Evolutionary conservation across 2,329 filamentous ascomycete species (phyloP).

Genomic region (Microcyclosporella mali): DNA sequence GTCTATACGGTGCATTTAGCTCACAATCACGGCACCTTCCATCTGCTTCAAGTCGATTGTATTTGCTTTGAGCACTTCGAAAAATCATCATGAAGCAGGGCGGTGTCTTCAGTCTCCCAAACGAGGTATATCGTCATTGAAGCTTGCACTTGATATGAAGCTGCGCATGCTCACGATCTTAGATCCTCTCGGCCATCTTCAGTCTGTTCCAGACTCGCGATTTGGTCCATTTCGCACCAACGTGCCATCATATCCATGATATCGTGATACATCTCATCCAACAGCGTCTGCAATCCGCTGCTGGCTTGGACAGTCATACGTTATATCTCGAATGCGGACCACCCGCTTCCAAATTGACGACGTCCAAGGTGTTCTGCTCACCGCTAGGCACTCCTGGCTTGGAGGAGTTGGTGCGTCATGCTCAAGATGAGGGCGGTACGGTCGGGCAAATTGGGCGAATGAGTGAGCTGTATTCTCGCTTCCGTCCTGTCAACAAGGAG

Average conservation of each 20-base stretch:
- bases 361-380: conserved; percentile 63
- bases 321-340: conserved; percentile 75
- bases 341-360: conserved; percentile 60
- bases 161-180: conserved; percentile 2
- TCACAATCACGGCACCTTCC: too few species aligned
- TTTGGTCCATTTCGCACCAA: conserved; percentile 49
- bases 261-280: conserved; percentile 59
- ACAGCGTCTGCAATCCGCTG: conserved; percentile 54
- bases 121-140: conserved; percentile 27
- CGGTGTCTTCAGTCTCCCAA: conserved; percentile 28
- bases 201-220: conserved; percentile 36
- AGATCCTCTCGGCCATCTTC: conserved; percentile 42
- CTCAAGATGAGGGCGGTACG: conserved; percentile 31
- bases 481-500: conserved; percentile 57
- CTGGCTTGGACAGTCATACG: conserved; percentile 55
- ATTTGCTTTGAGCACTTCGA: conserved; percentile 4
- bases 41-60: too few species aligned
- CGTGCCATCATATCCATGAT: conserved; percentile 59
- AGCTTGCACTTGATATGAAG: background rate
- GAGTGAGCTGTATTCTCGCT: conserved; percentile 60
- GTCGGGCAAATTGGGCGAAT: conserved; percentile 47
- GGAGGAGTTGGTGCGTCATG: conserved; percentile 32
- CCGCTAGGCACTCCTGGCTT: conserved; percentile 60
- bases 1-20: too few species aligned
- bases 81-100: conserved; percentile 3